Base-by-base conservation (phyloP, 148 eudicot species). In the Camellia granthamiana region DNA sequence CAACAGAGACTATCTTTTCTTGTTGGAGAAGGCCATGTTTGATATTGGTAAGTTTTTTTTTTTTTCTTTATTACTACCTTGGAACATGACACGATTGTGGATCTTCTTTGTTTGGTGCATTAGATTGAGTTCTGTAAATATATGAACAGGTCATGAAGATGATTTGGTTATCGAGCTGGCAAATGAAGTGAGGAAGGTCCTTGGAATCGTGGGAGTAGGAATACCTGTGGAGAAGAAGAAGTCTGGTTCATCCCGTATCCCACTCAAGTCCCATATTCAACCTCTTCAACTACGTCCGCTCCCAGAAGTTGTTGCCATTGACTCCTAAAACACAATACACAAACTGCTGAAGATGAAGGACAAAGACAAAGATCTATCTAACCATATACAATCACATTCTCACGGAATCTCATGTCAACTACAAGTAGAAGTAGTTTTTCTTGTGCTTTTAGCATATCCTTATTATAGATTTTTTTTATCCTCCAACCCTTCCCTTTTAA, bases 1-100 rank as follows among this genome's bases (percentile, higher is more conserved):
- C 87, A 95, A 95, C 82, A 85, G 91, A 82, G 95, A 93, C 44
- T 95, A 95, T 82, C 83, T 95, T 59, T 95, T 95, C 91, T 79
- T 79, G 85, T 85, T 95, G 85, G 97, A 95, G 86, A 93, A 93
- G 84, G 97, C 99, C 66, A 79, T 95, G 91, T 82, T 75, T 83
- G 90, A 88, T 75, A 92, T 95, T 54, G 96, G 97, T 95, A 88
- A 78, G 80, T 30, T 18, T 42, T 38, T 52, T 60, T 60, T 80
- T 16, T 7, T 54, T 38, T 49, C 0, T 7, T 8, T 3, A 75
- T 38, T 6, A 30, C 47, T 6, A 6, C 49, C 46, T 46, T n/a
- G 43, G 23, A 62, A 76, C 19, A 13, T 63, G 19, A 7, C 3
- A 42, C 4, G 43, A 10, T 46, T 61, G 30, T 46, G 42, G 41